A percentile compares a stretch with the other conserved stretches of the same genome.
Conservation (phyloP, 2,329 filamentous ascomycete genomes). For the Fusarium chuoi region DNA sequence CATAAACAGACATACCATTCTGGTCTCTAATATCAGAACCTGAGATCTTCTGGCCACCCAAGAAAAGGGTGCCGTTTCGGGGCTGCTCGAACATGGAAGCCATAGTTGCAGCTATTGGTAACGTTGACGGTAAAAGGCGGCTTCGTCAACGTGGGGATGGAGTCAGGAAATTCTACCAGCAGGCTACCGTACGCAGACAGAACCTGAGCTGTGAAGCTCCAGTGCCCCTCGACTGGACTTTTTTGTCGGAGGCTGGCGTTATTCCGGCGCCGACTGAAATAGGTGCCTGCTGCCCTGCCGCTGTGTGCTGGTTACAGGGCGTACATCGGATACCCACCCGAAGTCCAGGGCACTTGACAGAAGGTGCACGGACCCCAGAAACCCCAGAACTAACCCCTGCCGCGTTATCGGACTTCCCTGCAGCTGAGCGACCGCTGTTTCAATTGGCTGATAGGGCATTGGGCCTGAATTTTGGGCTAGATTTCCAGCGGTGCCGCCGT, state of each 20-base stretch:
- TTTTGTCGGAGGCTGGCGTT: constrained; percentile 44
- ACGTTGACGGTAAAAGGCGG: constrained; percentile 40
- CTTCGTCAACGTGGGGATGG: constrained; percentile 42
- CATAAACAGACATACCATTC: constrained; percentile 71
- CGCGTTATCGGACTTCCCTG: constrained; percentile 26
- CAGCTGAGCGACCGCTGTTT: constrained; percentile 12
- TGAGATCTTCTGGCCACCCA: constrained; percentile 97
- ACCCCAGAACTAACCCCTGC: constrained; percentile 34
- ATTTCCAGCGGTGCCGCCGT: constrained; percentile 32
- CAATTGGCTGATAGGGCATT: constrained; percentile 41
- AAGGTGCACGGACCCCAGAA: constrained; percentile 34
- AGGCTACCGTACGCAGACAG: constrained; percentile 37
- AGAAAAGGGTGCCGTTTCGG: constrained; percentile 94
- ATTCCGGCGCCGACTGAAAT: constrained; percentile 40
- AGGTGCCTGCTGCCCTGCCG: background rate
- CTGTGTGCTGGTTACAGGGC: constrained; percentile 3
- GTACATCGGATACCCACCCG: constrained; percentile 3
- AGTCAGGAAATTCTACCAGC: constrained; percentile 47
- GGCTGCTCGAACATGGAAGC: constrained; percentile 96
- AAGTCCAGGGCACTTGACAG: constrained; percentile 33
- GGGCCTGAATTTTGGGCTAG: constrained; percentile 42
- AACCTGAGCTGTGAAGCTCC: constrained; percentile 48
- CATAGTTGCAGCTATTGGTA: constrained; percentile 65
- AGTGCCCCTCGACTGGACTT: constrained; percentile 42
- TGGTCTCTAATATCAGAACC: constrained; percentile 96